These are phyloP conservation scores for Protomyces lactucae-debilis DNA, from an alignment of 1,139 yeast genomes.

Conservation along the genomic window DNA sequence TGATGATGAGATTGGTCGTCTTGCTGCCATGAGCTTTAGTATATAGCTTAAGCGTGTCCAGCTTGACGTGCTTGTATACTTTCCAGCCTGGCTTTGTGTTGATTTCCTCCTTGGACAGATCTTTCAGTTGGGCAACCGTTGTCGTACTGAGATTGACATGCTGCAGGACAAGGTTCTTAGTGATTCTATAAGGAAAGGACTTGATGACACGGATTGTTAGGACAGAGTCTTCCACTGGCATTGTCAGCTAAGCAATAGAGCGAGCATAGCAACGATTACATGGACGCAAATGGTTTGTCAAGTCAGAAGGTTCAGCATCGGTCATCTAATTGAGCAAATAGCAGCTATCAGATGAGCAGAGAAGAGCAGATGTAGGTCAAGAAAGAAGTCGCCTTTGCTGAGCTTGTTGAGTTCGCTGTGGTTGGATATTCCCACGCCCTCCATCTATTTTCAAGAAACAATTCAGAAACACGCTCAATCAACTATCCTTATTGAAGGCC, in stretches of 20 bases:
- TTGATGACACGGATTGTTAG: slow-evolving; percentile 81
- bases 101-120: slow-evolving; percentile 35
- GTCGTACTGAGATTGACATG: slow-evolving; percentile 66
- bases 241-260: neutral
- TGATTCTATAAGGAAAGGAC: slow-evolving; percentile 88
- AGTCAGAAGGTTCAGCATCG: neutral
- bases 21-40: slow-evolving; percentile 84
- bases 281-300: neutral
- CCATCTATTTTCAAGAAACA: too few species aligned
- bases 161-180: slow-evolving; percentile 69
- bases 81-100: slow-evolving; percentile 14
- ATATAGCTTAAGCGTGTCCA: slow-evolving; percentile 58
- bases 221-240: slow-evolving; percentile 54
- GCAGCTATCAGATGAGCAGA: too few species aligned
- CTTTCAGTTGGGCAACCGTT: slow-evolving; percentile 61
- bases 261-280: neutral
- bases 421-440: too few species aligned
- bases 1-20: slow-evolving; percentile 85
- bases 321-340: neutral
- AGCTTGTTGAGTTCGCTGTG: too few species aligned
- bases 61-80: slow-evolving; percentile 8
- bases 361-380: too few species aligned
- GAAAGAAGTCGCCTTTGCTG: too few species aligned
- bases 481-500: too few species aligned
- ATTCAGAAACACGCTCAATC: too few species aligned